Percentiles rank a stretch among this genome's conserved stretches.
Conservation (phyloP, 331 rosid genomes). For the Dryas integrifolia region DNA sequence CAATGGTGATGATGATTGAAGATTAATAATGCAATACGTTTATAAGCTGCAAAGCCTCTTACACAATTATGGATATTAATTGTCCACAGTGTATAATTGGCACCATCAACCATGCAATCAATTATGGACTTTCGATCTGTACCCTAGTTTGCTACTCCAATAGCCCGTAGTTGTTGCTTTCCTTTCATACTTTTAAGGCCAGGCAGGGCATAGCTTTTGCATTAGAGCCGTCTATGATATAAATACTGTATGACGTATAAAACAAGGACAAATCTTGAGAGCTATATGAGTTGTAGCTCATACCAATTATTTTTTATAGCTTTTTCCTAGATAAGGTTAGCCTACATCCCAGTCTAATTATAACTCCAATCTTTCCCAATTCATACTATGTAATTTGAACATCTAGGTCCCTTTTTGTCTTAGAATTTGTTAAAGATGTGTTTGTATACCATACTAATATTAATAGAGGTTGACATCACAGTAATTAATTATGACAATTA, state of each 20-base stretch:
- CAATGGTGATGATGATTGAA: conserved; percentile 4
- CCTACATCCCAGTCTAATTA: no score
- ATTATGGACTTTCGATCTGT: background rate
- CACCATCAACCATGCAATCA: background rate
- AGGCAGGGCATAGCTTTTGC: no score
- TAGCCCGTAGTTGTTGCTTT: background rate
- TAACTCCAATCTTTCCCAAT: no score
- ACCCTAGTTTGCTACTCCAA: background rate
- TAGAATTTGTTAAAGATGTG: no score
- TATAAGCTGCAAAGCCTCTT: background rate
- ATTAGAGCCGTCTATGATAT: no score
- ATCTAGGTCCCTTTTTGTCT: no score
- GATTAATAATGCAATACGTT: background rate
- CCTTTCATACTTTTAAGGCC: background rate
- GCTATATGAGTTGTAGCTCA: no score
- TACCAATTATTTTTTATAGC: no score
- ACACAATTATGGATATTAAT: background rate
- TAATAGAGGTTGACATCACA: background rate
- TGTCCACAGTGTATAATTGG: background rate
- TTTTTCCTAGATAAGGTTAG: no score
- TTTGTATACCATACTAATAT: background rate
- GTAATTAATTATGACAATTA: background rate
- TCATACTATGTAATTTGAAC: no score
- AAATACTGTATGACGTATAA: no score
- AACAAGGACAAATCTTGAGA: no score